These are phyloP conservation scores for Aspergillus uvarum DNA, from an alignment of 2,329 filamentous ascomycete genomes.

Conservation along the genomic window DNA sequence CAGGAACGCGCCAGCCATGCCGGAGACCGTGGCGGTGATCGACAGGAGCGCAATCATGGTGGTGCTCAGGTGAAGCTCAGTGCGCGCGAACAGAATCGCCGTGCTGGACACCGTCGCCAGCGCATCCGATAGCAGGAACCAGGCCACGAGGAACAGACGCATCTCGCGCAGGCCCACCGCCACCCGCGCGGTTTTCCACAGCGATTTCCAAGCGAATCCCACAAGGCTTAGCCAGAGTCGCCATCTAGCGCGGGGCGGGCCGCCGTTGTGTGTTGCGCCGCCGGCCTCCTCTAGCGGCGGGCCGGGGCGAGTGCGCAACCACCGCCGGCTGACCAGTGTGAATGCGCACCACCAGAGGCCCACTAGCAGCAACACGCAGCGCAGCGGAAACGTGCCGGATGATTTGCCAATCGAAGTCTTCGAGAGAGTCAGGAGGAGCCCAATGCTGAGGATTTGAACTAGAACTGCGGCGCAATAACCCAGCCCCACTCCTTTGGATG, in stretches of 20 bases:
- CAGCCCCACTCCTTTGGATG: conserved; percentile 82
- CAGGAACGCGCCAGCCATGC: conserved; percentile 78
- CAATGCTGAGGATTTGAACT: conserved; percentile 75
- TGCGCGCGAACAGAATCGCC: conserved; percentile 89
- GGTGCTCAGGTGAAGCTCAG: conserved; percentile 77
- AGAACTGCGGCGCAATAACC: conserved; percentile 83
- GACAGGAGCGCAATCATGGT: conserved; percentile 82
- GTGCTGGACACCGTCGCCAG: conserved; percentile 89
- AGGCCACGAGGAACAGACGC: conserved; percentile 77
- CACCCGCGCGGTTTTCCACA: conserved; percentile 72
- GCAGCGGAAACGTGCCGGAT: conserved; percentile 74
- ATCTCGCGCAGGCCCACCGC: conserved; percentile 72
- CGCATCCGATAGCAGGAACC: conserved; percentile 88
- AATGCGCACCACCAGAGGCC: conserved; percentile 88
- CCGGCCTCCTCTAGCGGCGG: conserved; percentile 56
- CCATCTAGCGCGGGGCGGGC: conserved; percentile 22
- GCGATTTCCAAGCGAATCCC: conserved; percentile 74
- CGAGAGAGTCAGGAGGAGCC: conserved; percentile 61
- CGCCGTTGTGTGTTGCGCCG: conserved; percentile 1
- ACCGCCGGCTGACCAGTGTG: conserved; percentile 76
- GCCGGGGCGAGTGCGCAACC: conserved; percentile 78
- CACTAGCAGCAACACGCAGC: conserved; percentile 77
- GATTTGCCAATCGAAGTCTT: conserved; percentile 50
- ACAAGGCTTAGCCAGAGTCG: conserved; percentile 67
- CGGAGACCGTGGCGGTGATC: conserved; percentile 78